Evolutionary conservation across 169 alveolate genomes (phyloP), one percentile per base, ranked within the genome.

Genomic region (Plasmodium chabaudi): DNA sequence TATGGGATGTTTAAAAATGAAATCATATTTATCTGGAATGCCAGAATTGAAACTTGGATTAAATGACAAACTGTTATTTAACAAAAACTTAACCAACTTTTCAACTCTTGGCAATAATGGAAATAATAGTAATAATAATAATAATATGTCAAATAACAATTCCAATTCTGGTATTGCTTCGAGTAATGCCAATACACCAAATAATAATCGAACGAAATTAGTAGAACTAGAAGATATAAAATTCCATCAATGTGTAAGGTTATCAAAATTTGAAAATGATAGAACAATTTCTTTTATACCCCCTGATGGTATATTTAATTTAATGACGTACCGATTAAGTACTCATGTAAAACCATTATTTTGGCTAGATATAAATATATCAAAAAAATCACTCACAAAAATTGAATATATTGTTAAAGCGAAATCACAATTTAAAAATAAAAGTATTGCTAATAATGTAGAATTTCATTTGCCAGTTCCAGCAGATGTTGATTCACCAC

Each of bases 291-390:
- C 98, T 65, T 99, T 99, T 94, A 97, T 98, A 34, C 99, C 99
- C 6, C 99, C 99, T 13, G 99, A 99, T 93, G 99, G 99, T 10
- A 99, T 97, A 89, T 99, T 98, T 92, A 99, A 98, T 92, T 96
- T 99, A 39, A 98, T 98, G 99, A 96, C 99, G 15, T 99, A 99
- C 92, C 96, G 99, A 68, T 95, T 99, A 25, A 98, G 97, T 94
- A 95, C 97, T 23, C 96, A 94, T 57, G 98, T 99, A 15, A 98
- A 98, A 88, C 99, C 99, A 12, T 94, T 98, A 46, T 97, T 99
- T 51, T 97, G 99, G 97, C 98, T 98, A 49, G 99, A 98, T 89
- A 96, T 97, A 55, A 94, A 94, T 61, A 97, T 98, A 46, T 98
- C 97, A 73, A 94, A 97, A 86, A 93, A 95, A 68, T 95, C 98